Percentiles rank a stretch among this genome's conserved stretches.
Evolutionary conservation across 2,329 filamentous ascomycete genomes (phyloP).

Genomic region (Cercospora nicotianae): DNA sequence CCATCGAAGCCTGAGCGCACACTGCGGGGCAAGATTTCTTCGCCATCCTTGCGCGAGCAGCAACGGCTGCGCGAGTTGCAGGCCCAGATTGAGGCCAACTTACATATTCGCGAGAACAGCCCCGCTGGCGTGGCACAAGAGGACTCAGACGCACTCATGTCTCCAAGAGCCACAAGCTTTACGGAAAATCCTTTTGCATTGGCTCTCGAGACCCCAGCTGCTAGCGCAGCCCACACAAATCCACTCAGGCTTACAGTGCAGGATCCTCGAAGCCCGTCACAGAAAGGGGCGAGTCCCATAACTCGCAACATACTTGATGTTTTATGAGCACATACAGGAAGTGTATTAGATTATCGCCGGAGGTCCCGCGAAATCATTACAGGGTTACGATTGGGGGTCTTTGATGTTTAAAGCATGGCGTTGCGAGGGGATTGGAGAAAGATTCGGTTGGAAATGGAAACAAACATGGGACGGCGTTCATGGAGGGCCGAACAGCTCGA

Average conservation of each 20-base stretch:
- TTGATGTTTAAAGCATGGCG: conserved; percentile 8
- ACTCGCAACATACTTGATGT: conserved; percentile 76
- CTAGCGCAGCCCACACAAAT: conserved; percentile 48
- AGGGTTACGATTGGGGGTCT: neutral
- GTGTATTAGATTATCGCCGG: conserved; percentile 15
- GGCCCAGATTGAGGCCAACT: conserved; percentile 34
- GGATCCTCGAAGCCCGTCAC: conserved; percentile 74
- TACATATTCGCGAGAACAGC: conserved; percentile 21
- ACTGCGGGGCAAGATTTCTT: conserved; percentile 37
- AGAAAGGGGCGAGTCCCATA: conserved; percentile 72
- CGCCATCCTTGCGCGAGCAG: conserved; percentile 38
- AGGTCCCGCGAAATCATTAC: conserved; percentile 19
- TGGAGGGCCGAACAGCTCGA: neutral
- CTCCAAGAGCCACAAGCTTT: conserved; percentile 71
- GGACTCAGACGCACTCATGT: conserved; percentile 59
- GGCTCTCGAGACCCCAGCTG: conserved; percentile 33
- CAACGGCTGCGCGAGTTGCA: conserved; percentile 37
- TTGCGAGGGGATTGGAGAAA: neutral
- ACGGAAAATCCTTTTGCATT: conserved; percentile 64
- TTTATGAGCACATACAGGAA: conserved; percentile 52
- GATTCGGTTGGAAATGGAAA: neutral
- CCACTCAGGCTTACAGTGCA: conserved; percentile 52
- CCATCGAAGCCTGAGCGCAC: conserved; percentile 6
- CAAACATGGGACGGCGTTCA: conserved; percentile 4
- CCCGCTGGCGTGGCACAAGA: neutral